phyloP scores from a whole-genome alignment of 257 asterid species.

The Cinchona pubescens region DNA sequence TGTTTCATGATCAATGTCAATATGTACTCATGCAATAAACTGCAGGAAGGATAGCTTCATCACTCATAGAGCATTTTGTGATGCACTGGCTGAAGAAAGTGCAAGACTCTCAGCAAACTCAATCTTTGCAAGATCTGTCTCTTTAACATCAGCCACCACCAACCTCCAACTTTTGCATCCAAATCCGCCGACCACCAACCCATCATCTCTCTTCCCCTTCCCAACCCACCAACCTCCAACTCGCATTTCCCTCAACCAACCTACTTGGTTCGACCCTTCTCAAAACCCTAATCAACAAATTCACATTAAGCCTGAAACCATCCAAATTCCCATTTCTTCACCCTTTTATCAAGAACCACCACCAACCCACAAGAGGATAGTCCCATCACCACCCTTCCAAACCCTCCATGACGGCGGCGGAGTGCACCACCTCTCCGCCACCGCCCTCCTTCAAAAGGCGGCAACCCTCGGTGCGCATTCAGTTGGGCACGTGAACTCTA shows the following conservation, averaged over 20 bases:
- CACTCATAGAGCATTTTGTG: slow-evolving; percentile 88
- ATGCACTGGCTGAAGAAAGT: slow-evolving; percentile 85
- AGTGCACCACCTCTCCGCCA: slow-evolving; percentile 49
- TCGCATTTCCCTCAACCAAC: slow-evolving; percentile 18
- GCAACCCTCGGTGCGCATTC: slow-evolving; percentile 43
- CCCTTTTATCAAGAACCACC: slow-evolving; percentile 38
- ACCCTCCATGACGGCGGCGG: slow-evolving; percentile 5
- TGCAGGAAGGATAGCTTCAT: slow-evolving; percentile 91
- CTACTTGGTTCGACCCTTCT: slow-evolving; percentile 19
- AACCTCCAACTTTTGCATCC: slow-evolving; percentile 29
- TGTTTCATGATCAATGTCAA: neutral
- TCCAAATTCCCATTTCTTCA: slow-evolving; percentile 38
- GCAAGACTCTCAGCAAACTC: slow-evolving; percentile 77
- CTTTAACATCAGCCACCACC: slow-evolving; percentile 31
- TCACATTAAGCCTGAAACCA: slow-evolving; percentile 47
- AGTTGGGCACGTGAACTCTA: slow-evolving; percentile 48
- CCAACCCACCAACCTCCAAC: slow-evolving; percentile 25
- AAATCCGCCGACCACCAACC: slow-evolving; percentile 25
- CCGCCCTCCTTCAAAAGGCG: slow-evolving; percentile 75
- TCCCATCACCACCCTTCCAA: slow-evolving; percentile 31
- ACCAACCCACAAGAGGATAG: slow-evolving; percentile 6
- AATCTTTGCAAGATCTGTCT: slow-evolving; percentile 19
- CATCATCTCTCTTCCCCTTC: slow-evolving; percentile 35
- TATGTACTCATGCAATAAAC: neutral
- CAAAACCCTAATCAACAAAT: slow-evolving; percentile 35